Base-by-base conservation (phyloP, 768 basidiomycete species). In the Rubroboletus pulcherrimus region DNA sequence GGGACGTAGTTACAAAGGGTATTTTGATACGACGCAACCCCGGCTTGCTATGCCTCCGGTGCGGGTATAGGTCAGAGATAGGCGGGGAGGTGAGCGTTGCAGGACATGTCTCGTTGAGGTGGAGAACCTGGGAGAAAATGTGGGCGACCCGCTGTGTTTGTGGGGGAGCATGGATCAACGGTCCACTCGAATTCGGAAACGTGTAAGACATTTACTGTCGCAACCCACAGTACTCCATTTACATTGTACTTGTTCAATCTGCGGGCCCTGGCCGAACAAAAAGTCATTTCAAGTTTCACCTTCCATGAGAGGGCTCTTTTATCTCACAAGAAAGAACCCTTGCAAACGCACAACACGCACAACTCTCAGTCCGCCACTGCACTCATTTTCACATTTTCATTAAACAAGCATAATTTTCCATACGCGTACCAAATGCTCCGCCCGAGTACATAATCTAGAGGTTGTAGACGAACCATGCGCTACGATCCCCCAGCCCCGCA, bases 1-100 rank as follows among this genome's bases (percentile, higher is more conserved):
- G 61, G 33, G 89, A 92, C 60, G 76, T 91, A 6, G 72, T 92
- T n/a, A 80, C 81, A 12, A 91, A 89, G 67, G 78, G 78, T 0
- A 49, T 74, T 2, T 67, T 89, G 38, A 58, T 73, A 42, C 78
- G 76, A 7, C 75, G 73, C 14, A 68, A 52, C 3, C 64, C 72
- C 0, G 67, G 66, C 11, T 71, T 78, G 40, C 62, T 75, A 29
- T 92, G 90, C 61, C 70, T 85, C 19, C 77, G 86, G 34, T 92
- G 89, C 58, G 83, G 80, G 17, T 83, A 83, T 5, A 77, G 71
- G 58, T 83, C 85, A 2, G 76, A 83, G 55, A 60, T 79, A 7
- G 72, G 69, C 12, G 70, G 69, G 17, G 72, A 68, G 29, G 64
- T 67, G 49, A 63, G 44, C 42, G 48, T 57, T 48, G 62, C 68